Conservation (phyloP, 164 flowering plant genomes). For the Chimonanthus praecox region DNA sequence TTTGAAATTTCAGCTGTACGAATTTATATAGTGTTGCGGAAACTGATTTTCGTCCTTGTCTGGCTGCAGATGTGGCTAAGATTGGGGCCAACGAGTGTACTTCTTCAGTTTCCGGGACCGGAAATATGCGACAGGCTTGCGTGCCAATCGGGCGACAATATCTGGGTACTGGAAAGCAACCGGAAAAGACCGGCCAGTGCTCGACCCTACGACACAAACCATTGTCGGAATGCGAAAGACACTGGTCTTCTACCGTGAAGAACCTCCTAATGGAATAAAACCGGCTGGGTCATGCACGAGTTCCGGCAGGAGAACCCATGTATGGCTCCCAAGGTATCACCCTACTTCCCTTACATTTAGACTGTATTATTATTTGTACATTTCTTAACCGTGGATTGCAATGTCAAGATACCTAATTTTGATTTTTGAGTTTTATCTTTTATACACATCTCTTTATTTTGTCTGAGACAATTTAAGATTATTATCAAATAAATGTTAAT, state of each 20-base stretch:
- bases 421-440: too few species aligned
- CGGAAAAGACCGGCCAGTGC: constrained; percentile 65
- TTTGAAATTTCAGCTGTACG: too few species aligned
- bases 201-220: constrained; percentile 37
- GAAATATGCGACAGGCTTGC: constrained; percentile 33
- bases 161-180: constrained; percentile 25
- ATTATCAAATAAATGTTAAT: too few species aligned
- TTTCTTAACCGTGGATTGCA: too few species aligned
- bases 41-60: not conserved
- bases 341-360: not conserved
- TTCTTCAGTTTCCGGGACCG: constrained; percentile 66
- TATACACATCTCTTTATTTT: too few species aligned
- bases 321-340: constrained; percentile 58
- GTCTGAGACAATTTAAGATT: too few species aligned
- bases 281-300: constrained; percentile 94
- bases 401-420: too few species aligned
- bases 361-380: too few species aligned
- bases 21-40: too few species aligned
- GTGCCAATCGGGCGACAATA: constrained; percentile 67
- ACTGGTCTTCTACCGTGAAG: constrained; percentile 59
- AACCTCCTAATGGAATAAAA: constrained; percentile 79
- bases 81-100: constrained; percentile 71
- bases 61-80: constrained; percentile 56
- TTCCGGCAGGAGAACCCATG: constrained; percentile 68
- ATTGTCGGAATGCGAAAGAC: constrained; percentile 81